Percentiles rank a stretch among this genome's conserved stretches.
These are phyloP conservation scores for Dryadomyces sulphureus DNA, from an alignment of 2,329 filamentous ascomycete species.

Conservation along the genomic window DNA sequence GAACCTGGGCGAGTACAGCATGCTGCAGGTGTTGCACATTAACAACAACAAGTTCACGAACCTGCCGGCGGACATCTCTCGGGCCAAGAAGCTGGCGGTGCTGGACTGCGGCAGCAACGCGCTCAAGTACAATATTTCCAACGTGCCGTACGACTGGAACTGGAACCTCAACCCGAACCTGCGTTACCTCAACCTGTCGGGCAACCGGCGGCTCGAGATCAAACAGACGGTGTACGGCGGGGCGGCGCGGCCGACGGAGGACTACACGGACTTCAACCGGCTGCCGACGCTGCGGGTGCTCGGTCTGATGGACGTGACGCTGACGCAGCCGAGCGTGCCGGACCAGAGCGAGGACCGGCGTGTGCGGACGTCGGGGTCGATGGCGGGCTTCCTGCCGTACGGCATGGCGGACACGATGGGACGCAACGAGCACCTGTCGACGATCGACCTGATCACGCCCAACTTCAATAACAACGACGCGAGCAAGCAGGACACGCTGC, in stretches of 20 bases:
- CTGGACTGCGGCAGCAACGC: constrained; percentile 91
- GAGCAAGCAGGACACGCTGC: constrained; percentile 73
- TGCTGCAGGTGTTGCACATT: constrained; percentile 80
- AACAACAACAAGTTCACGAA: constrained; percentile 98
- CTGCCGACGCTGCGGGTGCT: constrained; percentile 73
- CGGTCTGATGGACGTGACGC: constrained; percentile 93
- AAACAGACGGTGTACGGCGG: constrained; percentile 45
- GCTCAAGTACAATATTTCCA: constrained; percentile 96
- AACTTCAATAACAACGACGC: constrained; percentile 50
- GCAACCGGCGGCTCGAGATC: constrained; percentile 93
- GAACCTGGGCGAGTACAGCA: constrained; percentile 79
- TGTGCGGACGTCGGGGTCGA: constrained; percentile 90
- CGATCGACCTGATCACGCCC: constrained; percentile 88
- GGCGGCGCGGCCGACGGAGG: constrained; percentile 33
- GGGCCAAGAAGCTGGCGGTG: constrained; percentile 81
- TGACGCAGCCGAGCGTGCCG: constrained; percentile 83
- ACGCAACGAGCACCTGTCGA: constrained; percentile 85
- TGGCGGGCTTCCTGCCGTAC: constrained; percentile 81
- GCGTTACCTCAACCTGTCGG: constrained; percentile 88
- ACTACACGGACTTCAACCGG: constrained; percentile 77
- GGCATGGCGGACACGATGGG: constrained; percentile 96
- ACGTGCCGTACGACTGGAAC: constrained; percentile 99
- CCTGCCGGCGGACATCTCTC: constrained; percentile 83
- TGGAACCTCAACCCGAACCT: constrained; percentile 98
- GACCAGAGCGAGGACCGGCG: constrained; percentile 91